Evolutionary conservation across 1,284 basidiomycete species (phyloP).

Genomic region (Termitomyces sp.): DNA sequence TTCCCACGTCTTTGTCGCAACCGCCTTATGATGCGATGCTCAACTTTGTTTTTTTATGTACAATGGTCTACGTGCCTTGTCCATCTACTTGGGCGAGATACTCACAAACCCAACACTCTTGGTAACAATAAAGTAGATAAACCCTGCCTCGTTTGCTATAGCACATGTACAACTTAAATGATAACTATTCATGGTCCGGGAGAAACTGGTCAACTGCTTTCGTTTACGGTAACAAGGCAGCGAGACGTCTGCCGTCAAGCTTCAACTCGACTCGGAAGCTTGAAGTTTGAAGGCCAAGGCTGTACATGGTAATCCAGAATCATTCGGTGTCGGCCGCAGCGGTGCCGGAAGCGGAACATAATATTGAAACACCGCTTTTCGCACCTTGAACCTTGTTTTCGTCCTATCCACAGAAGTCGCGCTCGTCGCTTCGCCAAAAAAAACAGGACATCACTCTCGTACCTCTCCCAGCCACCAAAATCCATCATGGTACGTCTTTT

Average conservation of each 20-base stretch:
- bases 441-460: slow-evolving; percentile 18
- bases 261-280: no score
- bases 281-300: no score
- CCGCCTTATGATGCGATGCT: neutral
- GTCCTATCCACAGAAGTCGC: slow-evolving; percentile 31
- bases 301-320: no score
- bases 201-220: neutral
- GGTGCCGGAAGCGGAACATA: slow-evolving; percentile 21
- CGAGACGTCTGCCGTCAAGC: no score
- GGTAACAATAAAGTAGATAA: slow-evolving; percentile 3
- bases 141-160: neutral
- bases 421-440: slow-evolving; percentile 25
- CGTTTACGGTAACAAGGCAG: neutral
- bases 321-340: neutral
- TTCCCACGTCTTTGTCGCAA: slow-evolving; percentile 11
- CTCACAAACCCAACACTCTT: slow-evolving; percentile 9
- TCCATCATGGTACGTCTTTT: slow-evolving; percentile 33
- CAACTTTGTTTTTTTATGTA: slow-evolving; percentile 12
- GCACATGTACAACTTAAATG: neutral
- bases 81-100: neutral
- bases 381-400: slow-evolving; percentile 22
- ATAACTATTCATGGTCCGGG: neutral
- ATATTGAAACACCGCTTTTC: slow-evolving; percentile 23
- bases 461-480: slow-evolving; percentile 19
- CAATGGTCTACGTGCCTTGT: neutral